A percentile compares a stretch with the other conserved stretches of the same genome.
Conservation (phyloP, 371 early-diverging fungal genomes). For the Lichtheimia ornata region DNA sequence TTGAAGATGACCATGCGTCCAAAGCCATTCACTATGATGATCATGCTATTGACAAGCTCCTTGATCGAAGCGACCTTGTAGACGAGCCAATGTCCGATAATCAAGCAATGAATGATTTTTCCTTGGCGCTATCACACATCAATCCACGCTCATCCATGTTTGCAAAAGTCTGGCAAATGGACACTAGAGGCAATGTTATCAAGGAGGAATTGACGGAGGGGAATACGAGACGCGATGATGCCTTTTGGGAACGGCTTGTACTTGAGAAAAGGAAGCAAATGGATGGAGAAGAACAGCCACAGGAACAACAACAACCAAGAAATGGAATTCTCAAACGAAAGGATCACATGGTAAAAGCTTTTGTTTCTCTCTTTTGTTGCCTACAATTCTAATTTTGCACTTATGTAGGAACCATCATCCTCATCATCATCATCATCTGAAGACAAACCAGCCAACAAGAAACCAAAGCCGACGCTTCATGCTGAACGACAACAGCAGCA, state of each 20-base stretch:
- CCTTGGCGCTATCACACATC: neutral
- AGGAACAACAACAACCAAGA: slow-evolving; percentile 2
- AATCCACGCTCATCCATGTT: slow-evolving; percentile 32
- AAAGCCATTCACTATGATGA: slow-evolving; percentile 60
- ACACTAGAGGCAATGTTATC: slow-evolving; percentile 16
- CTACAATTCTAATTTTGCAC: no score
- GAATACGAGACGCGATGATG: slow-evolving; percentile 23
- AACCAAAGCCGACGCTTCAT: no score
- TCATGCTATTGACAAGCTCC: slow-evolving; percentile 60
- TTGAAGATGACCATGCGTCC: slow-evolving; percentile 61
- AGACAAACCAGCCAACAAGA: no score
- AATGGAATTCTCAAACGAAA: no score
- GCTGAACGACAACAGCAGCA: no score
- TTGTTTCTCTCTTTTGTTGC: no score
- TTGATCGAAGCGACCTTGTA: slow-evolving; percentile 54
- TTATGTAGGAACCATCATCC: no score
- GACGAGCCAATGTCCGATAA: neutral
- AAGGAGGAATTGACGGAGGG: slow-evolving; percentile 7
- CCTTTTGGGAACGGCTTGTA: slow-evolving; percentile 55
- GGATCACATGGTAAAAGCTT: no score
- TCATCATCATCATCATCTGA: no score
- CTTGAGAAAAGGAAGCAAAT: slow-evolving; percentile 22
- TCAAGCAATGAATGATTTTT: neutral
- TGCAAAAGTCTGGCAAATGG: slow-evolving; percentile 45
- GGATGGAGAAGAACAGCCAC: slow-evolving; percentile 12